These are phyloP conservation scores for Globisporangium recalcitrans DNA, from an alignment of 352 stramenopile species.

Conservation along the genomic window DNA sequence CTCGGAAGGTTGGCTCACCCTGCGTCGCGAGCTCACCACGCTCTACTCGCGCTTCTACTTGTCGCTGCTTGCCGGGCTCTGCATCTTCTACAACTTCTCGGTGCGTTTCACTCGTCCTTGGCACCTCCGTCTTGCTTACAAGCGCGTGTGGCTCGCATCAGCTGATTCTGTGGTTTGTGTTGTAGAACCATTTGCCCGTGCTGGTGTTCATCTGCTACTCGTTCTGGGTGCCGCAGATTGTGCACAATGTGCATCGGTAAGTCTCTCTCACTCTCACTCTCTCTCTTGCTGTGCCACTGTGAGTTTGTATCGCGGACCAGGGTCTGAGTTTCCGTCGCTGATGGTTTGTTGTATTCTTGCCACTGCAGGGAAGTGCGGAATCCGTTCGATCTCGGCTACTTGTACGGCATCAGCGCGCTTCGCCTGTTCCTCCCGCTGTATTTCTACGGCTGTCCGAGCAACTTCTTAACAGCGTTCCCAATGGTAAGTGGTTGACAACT, in stretches of 20 bases:
- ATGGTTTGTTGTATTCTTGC: not conserved
- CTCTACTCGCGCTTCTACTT: slow-evolving; percentile 96
- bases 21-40: slow-evolving; percentile 91
- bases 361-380: slow-evolving; percentile 83
- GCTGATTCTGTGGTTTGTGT: not conserved
- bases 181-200: slow-evolving; percentile 78
- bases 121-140: not conserved
- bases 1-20: slow-evolving; percentile 77
- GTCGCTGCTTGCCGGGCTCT: slow-evolving; percentile 86
- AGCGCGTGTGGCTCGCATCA: not conserved
- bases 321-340: not conserved
- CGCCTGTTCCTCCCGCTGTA: slow-evolving; percentile 95
- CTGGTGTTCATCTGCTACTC: slow-evolving; percentile 94
- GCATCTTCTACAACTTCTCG: slow-evolving; percentile 91
- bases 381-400: slow-evolving; percentile 91
- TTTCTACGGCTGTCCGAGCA: slow-evolving; percentile 91
- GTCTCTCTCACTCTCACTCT: too few species aligned
- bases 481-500: slow-evolving; percentile 66
- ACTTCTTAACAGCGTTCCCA: slow-evolving; percentile 88
- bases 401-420: slow-evolving; percentile 93
- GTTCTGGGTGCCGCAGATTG: slow-evolving; percentile 98
- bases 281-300: too few species aligned
- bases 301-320: not conserved
- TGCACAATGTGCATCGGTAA: slow-evolving; percentile 91
- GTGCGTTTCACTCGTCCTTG: slow-evolving; percentile 21